Base-by-base conservation (phyloP, 176 grass and related monocot species). In the Zoysia pacifica region DNA sequence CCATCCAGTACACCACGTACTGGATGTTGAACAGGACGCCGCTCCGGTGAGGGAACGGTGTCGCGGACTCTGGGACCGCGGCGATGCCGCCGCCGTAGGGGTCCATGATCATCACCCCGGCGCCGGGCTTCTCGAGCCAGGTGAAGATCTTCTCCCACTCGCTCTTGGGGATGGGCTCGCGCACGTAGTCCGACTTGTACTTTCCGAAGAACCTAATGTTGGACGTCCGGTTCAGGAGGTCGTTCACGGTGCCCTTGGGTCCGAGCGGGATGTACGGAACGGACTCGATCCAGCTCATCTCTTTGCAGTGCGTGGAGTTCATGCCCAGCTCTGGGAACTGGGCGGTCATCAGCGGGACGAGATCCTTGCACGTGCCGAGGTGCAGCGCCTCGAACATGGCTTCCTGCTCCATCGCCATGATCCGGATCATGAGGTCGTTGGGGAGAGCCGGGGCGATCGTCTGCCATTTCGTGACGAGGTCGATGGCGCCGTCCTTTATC, bases 141-240 rank as follows among this genome's bases (percentile, higher is more conserved):
- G 80, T n/a, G 78, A 43, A 64, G 77, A 93, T 50, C 72, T 74
- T 67, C 61, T 90, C 67, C 88, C 81, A 90, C 12, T 45, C 70
- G 44, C 42, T 36, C 48, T 7, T 36, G 4, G 86, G 78, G 54
- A 94, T 91, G 11, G 88, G 76, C 6, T 89, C 72, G 2, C 48
- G 82, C 45, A 94, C 89, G 63, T 70, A 91, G 79, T 94, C 89
- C 1, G 92, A 91, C 5, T 87, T 94, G 39, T 73, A 83, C 82
- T 91, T 91, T 48, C 86, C 39, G 14, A 62, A 86, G 18, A 51
- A 55, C 15, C 40, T 69, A 20, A 54, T 50, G 40, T 69, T 70
- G 54, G 11, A 74, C 15, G 61, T 80, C 72, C 89, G 63, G 74
- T 86, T 78, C 62, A 95, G 83, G 16, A 95, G 80, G 13, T 13